Conservation (phyloP, 1,139 yeast species). For the Yamadazyma atlantica region DNA sequence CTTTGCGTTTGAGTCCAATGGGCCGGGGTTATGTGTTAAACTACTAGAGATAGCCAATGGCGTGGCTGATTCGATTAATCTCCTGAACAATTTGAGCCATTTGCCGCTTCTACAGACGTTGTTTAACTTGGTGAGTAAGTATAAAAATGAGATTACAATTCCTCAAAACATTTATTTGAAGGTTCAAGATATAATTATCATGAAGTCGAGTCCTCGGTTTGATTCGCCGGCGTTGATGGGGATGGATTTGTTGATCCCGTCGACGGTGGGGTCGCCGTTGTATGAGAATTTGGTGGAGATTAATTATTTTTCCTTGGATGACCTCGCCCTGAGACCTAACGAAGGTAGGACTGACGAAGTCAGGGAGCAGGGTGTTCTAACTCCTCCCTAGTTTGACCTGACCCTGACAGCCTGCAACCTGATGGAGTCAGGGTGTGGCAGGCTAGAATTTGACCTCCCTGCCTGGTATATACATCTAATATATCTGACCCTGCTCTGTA, state of each 20-base stretch:
- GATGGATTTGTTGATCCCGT: too few species aligned
- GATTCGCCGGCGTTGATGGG: too few species aligned
- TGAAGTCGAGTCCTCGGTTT: too few species aligned
- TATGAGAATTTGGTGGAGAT: constrained; percentile 6
- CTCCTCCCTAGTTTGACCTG: too few species aligned
- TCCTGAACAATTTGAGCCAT: constrained; percentile 5
- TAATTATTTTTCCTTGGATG: constrained; percentile 1
- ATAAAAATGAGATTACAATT: constrained; percentile 22
- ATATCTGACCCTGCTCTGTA: too few species aligned
- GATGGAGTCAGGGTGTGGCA: too few species aligned
- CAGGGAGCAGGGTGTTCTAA: constrained; percentile 5
- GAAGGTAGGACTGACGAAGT: background rate
- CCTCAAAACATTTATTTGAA: constrained; percentile 20
- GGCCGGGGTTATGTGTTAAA: constrained; percentile 35
- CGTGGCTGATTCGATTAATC: constrained; percentile 23
- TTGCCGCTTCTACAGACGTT: constrained; percentile 16
- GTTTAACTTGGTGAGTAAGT: constrained; percentile 19
- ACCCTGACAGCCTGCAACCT: too few species aligned
- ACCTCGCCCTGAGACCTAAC: too few species aligned
- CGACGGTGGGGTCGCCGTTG: too few species aligned
- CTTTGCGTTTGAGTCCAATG: constrained; percentile 36
- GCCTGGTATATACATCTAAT: too few species aligned
- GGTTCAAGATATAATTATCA: constrained; percentile 14
- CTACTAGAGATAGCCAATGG: constrained; percentile 30
- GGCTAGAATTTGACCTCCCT: too few species aligned